These are phyloP conservation scores for Solanum medicagineum DNA, from an alignment of 257 asterid genomes.

Conservation along the genomic window DNA sequence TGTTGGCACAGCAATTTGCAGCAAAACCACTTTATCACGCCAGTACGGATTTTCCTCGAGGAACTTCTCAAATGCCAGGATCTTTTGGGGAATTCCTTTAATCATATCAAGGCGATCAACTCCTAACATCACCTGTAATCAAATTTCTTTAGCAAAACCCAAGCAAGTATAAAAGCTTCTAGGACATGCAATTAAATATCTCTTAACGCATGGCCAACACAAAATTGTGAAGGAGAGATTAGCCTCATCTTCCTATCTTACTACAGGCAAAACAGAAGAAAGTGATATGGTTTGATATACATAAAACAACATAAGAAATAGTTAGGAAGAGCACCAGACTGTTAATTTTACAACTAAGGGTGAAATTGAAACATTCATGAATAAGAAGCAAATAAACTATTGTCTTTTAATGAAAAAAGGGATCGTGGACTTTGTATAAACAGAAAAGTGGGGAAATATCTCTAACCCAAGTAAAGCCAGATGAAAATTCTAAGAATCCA, in stretches of 20 bases:
- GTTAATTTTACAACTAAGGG: not conserved
- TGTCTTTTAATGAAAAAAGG: not conserved
- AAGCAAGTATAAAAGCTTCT: not conserved
- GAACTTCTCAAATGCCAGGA: conserved; percentile 87
- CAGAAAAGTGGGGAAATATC: not conserved
- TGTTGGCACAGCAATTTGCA: conserved; percentile 96
- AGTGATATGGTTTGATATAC: not conserved
- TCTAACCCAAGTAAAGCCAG: not conserved
- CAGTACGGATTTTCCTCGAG: conserved; percentile 75
- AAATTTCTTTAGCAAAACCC: not conserved
- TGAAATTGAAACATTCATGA: not conserved
- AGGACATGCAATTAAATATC: not conserved
- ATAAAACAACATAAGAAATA: not conserved
- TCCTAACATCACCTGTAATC: conserved; percentile 78
- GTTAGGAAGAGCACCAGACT: not conserved
- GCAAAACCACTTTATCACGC: conserved; percentile 88
- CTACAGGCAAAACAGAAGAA: not conserved
- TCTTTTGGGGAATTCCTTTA: conserved; percentile 92
- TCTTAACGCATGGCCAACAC: not conserved
- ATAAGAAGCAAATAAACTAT: not conserved
- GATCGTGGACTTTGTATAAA: not conserved
- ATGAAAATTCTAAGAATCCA: not conserved
- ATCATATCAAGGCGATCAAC: conserved; percentile 98
- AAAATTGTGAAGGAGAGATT: not conserved
- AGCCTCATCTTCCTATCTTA: not conserved